Percentiles rank a stretch among this genome's conserved stretches.
These are phyloP conservation scores for Pichia sp. DNA, from an alignment of 1,139 yeast species.

Conservation along the genomic window DNA sequence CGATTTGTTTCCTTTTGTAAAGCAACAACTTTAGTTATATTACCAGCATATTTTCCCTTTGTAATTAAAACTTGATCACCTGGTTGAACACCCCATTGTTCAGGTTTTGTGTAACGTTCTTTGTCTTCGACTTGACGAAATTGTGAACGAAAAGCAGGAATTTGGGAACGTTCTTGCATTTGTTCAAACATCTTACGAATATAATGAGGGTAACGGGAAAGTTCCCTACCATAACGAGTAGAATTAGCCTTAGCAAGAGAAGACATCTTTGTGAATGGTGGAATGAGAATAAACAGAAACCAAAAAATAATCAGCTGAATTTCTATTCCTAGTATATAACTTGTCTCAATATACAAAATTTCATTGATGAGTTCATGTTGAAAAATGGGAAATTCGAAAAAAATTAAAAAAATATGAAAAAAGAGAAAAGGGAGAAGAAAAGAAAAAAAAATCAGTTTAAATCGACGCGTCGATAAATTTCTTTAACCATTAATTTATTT, in stretches of 20 bases:
- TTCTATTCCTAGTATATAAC: no score
- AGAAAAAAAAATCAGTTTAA: no score
- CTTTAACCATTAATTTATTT: no score
- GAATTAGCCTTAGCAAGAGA: conserved; percentile 8
- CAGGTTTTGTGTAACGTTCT: conserved; percentile 34
- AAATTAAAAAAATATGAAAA: no score
- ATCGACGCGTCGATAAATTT: no score
- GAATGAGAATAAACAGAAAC: no score
- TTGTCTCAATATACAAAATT: no score
- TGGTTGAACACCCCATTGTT: conserved; percentile 47
- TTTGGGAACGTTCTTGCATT: conserved; percentile 26
- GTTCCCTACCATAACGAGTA: conserved; percentile 24
- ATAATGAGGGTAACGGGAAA: conserved; percentile 26
- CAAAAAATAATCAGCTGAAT: no score
- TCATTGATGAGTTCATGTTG: no score
- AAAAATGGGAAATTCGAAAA: no score
- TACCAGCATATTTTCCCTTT: conserved; percentile 67
- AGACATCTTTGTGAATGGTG: conserved; percentile 7
- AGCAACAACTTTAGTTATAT: conserved; percentile 52
- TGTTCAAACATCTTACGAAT: conserved; percentile 25
- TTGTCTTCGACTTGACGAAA: conserved; percentile 32
- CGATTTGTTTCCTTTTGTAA: conserved; percentile 45
- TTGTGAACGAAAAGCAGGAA: conserved; percentile 26
- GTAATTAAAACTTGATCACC: conserved; percentile 65
- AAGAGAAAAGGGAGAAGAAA: no score